Evolutionary conservation across 192 early-diverging fungal genomes (phyloP).

Genomic region (Cladochytrium replicatum): DNA sequence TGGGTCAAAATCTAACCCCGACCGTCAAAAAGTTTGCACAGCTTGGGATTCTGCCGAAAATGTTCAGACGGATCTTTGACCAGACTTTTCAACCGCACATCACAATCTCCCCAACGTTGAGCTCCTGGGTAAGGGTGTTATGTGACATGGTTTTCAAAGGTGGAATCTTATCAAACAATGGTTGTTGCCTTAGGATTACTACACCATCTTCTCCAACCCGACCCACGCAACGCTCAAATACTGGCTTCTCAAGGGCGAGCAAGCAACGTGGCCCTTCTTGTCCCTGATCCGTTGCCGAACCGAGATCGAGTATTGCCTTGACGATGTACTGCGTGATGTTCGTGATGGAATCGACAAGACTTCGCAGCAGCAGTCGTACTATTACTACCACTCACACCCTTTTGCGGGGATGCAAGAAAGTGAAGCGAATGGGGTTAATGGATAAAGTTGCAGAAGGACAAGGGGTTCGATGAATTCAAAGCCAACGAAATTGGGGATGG

Average conservation of each 20-base stretch:
- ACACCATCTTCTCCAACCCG: slow-evolving; percentile 58
- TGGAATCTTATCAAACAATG: background rate
- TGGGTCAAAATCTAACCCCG: slow-evolving; percentile 30
- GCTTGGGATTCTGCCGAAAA: slow-evolving; percentile 47
- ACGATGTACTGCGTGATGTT: slow-evolving; percentile 13
- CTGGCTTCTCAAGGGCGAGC: slow-evolving; percentile 73
- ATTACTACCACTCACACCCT: too few relatives aligned
- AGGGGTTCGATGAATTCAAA: too few relatives aligned
- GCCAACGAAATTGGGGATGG: too few relatives aligned
- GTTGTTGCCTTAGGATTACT: slow-evolving; percentile 45
- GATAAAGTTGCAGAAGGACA: too few relatives aligned
- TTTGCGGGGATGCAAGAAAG: too few relatives aligned
- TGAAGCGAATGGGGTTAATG: too few relatives aligned
- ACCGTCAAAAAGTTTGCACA: slow-evolving; percentile 1
- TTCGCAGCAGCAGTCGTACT: too few relatives aligned
- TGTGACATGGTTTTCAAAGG: background rate
- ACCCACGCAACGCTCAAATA: slow-evolving; percentile 48
- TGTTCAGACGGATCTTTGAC: slow-evolving; percentile 46
- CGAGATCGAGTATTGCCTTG: slow-evolving; percentile 59
- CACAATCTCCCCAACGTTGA: slow-evolving; percentile 54
- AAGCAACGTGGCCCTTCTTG: slow-evolving; percentile 66
- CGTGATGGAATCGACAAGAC: too few relatives aligned
- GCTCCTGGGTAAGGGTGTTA: slow-evolving; percentile 24
- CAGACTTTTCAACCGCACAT: slow-evolving; percentile 59
- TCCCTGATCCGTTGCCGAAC: slow-evolving; percentile 57